Evolutionary conservation across 2,329 filamentous ascomycete genomes (phyloP), one percentile per base, ranked within the genome.

Genomic region (Alternaria sp.): DNA sequence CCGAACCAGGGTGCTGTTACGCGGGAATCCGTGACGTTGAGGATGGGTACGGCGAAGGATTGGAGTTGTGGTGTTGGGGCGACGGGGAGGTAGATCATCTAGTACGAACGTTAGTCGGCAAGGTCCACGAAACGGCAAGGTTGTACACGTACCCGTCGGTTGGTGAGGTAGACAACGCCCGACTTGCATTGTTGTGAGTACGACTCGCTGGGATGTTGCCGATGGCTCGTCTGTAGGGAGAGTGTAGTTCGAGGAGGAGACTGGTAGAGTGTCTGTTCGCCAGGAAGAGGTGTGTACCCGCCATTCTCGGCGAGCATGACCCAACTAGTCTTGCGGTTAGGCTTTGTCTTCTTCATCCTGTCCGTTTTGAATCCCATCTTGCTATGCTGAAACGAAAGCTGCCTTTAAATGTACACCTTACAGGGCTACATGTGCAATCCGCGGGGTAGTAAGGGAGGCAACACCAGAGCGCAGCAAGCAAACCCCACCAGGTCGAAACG

Each of bases 1-100:
- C 94, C 93, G 77, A 97, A 96, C 83, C 93, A 96, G 33, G 94
- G 93, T 3, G 93, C 91, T 31, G 89, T 88, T 60, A 96, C 90
- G 72, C 91, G 91, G 6, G 90, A 90, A 78, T 98, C 94, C 77
- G 91, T 87, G 42, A 96, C 86, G 74, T 94, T 93, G 63, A 97
- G 85, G 60, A 97, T 90, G 39, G 93, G 93, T 0, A 90, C 88
- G 40, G 92, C 92, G 79, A 98, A 97, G 49, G 93, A 97, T 76
- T 94, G 88, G 73, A 97, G 86, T 51, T 86, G 74, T 17, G 81
- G 76, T 17, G 89, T 90, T 4, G 88, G 84, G 56, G 87, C 85
- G 52, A 87, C 82, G 17, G 94, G 93, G 14, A 98, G 86, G 77
- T 97, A 98, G 66, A 98, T 89, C 67, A 98, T 84, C 90, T 97